phyloP scores from a whole-genome alignment of 2,329 filamentous ascomycete genomes.

The Aspergillus ustus region DNA sequence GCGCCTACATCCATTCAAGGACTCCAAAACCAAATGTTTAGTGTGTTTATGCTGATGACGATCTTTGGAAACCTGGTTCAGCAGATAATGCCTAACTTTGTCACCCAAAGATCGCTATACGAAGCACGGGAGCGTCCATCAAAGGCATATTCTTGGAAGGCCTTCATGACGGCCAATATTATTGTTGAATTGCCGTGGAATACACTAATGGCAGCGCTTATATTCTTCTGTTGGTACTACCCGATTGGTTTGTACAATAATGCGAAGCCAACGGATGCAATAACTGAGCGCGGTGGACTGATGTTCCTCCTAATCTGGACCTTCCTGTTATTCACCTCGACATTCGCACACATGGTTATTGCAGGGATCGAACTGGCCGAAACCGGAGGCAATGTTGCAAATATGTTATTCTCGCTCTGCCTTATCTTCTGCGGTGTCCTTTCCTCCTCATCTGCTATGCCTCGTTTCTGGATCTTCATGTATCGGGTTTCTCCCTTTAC shows the following conservation, averaged over 20 bases:
- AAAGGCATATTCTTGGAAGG: slow-evolving; percentile 75
- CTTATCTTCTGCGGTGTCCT: slow-evolving; percentile 61
- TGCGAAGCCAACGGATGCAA: slow-evolving; percentile 40
- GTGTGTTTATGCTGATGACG: slow-evolving; percentile 78
- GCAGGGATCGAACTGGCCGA: slow-evolving; percentile 70
- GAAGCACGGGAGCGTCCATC: slow-evolving; percentile 64
- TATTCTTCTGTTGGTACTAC: slow-evolving; percentile 71
- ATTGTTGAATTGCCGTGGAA: slow-evolving; percentile 72
- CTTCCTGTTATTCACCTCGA: slow-evolving; percentile 71
- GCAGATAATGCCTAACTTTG: slow-evolving; percentile 61
- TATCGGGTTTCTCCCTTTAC: slow-evolving; percentile 70
- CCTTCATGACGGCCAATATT: slow-evolving; percentile 72
- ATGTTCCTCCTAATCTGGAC: slow-evolving; percentile 68
- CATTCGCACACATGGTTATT: slow-evolving; percentile 75
- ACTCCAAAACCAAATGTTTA: slow-evolving; percentile 85
- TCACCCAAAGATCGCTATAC: slow-evolving; percentile 60
- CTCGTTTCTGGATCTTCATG: slow-evolving; percentile 79
- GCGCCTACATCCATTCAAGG: slow-evolving; percentile 76
- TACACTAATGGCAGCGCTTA: slow-evolving; percentile 65
- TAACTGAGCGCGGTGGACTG: slow-evolving; percentile 62
- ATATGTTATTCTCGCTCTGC: slow-evolving; percentile 62
- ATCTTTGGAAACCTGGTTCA: slow-evolving; percentile 66
- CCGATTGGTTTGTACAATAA: slow-evolving; percentile 55
- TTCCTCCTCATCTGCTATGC: slow-evolving; percentile 61
- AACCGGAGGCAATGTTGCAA: slow-evolving; percentile 67